These are phyloP conservation scores for Phanerodontia chrysosporium DNA, from an alignment of 768 basidiomycete genomes.

Conservation along the genomic window DNA sequence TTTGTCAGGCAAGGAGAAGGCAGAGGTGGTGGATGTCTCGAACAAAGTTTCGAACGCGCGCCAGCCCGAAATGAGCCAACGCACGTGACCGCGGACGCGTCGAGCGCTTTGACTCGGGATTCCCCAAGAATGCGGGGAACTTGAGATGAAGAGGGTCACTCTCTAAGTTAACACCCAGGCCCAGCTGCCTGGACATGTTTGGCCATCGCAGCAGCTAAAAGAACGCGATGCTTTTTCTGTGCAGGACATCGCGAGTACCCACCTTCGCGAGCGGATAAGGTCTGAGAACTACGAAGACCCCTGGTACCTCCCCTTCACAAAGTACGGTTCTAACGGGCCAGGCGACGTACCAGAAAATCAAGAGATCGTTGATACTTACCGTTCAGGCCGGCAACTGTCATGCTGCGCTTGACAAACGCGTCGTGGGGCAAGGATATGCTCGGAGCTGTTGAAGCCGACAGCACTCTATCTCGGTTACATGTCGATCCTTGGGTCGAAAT, in stretches of 20 bases:
- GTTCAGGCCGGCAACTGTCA: not conserved
- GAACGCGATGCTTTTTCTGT: not conserved
- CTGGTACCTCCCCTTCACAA: not conserved
- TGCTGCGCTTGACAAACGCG: not conserved
- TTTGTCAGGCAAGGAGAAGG: not conserved
- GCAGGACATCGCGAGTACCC: not conserved
- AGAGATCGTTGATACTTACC: not conserved
- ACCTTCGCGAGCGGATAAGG: conserved; percentile 3
- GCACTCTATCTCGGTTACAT: not conserved
- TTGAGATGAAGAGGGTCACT: not conserved
- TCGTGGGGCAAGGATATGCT: not conserved
- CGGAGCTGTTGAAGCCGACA: not conserved
- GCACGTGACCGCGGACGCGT: conserved; percentile 5
- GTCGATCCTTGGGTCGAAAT: too few species aligned
- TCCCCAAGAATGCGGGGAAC: not conserved
- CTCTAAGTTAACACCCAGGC: too few species aligned
- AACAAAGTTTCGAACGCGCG: conserved; percentile 1
- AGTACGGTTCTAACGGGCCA: not conserved
- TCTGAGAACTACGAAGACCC: not conserved
- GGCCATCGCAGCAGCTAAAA: not conserved
- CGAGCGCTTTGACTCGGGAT: not conserved
- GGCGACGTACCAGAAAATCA: not conserved
- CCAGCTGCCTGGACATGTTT: too few species aligned
- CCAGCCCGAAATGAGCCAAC: not conserved
- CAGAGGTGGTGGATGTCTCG: not conserved